Base-by-base conservation (phyloP, 1,284 basidiomycete species). In the Spongispora temasekensis region DNA sequence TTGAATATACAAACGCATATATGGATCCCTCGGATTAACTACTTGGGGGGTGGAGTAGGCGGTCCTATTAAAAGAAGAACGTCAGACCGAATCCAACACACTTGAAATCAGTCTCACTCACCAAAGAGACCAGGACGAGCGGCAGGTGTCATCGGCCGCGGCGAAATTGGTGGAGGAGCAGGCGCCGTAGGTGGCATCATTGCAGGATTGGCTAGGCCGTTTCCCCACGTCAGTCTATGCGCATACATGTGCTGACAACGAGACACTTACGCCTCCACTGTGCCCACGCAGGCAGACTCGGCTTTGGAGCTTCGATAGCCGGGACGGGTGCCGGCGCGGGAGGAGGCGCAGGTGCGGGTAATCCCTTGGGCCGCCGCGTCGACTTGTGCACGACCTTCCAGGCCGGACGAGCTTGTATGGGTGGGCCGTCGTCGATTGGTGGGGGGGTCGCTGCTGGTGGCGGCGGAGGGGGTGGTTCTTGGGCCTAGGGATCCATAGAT, bases 311-410 rank as follows among this genome's bases (percentile, higher is more conserved):
- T 55, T 79, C 79, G 13, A 80, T 71, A 23, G 44, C 44, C 17
- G 44, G 23, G 27, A 48, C 31, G 31, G 31, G 31, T 12, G 31
- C 7, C 31, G 31, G 31, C 31, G 31, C 68, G 0, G 82, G 78
- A 0, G 74, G 61, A 0, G 82, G 75, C 0, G 81, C 51, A 0
- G 67, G 67, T 1, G 70, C 79, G 13, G 81, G 80, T 17, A 73
- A 63, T 31, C 65, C 53, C 74, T 78, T 59, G 67, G 75, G 78
- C 50, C 81, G 77, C 55, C 84, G 82, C 4, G 83, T 80, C 17
- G 82, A 81, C 70, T 86, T 88, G 65, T 87, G 79, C 0, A 91
- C 87, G 1, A 83, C 81, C 51, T 89, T 83, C 90, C 89, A 91
- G 1, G 81, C 90, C 0, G 88, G 86, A 19, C 81, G 81, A 0